Evolutionary conservation across 2,329 filamentous ascomycete species (phyloP), one percentile per base, ranked within the genome.

Genomic region (Myriosclerotinia duriaeana): DNA sequence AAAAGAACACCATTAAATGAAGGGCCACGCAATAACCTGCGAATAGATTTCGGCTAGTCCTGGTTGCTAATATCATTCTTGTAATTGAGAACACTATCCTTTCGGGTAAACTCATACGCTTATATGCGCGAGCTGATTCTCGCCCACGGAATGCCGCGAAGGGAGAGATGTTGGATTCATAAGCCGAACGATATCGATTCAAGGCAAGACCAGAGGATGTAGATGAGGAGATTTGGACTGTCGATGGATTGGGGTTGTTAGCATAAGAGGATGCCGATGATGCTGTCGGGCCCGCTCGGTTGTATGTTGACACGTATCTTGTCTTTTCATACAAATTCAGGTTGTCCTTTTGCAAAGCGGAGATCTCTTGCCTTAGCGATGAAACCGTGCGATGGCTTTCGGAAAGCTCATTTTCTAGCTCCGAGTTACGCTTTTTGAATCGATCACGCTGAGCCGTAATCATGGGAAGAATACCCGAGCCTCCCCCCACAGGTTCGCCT

Each of bases 251-350:
- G 2, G 92, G 89, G 73, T 89, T 92, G 66, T 82, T 82, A 48
- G 84, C 82, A 53, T 88, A 90, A n/a, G 88, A 87, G 15, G 87
- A 87, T 17, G 85, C 85, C 6, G 86, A 86, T 14, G 87, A 86
- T 50, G 80, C 79, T 38, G 85, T 84, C 7, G 84, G 83, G 17
- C 84, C 85, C 55, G 85, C 85, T 64, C 93, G 88, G 77, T 89
- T 96, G 81, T 97, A 99, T 2, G 92, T 93, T 8, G 93, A 97
- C 34, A 98, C 88, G 77, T 99, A 99, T 72, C 95, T 87, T 22
- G 94, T 97, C 84, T 98, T 99, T 78, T 99, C 95, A 78, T 99
- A 99, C 9, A 99, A 84, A 73, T 90, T 93, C 46, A 99, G 83
- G 76, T 99, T 99, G 78, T 99, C 95, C 77, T 93, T 96, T 76